Evolutionary conservation across 306 rosid species (phyloP), one percentile per base, ranked within the genome.

Genomic region (Quercus engelmannii): DNA sequence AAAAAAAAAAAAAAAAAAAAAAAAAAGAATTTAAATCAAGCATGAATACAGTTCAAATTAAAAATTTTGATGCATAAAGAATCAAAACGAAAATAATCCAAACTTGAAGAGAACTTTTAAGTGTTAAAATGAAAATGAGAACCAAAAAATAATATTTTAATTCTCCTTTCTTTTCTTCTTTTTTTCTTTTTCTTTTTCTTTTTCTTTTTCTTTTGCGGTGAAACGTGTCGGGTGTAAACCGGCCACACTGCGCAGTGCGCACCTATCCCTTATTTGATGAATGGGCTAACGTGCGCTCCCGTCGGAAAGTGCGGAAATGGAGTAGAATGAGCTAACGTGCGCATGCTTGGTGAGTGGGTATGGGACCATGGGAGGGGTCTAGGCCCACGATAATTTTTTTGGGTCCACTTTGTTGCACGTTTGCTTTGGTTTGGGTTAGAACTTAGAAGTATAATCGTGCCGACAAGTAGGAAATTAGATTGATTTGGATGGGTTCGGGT

Each of bases 211-310:
- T 41, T 76, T 74, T 62, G 76, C 71, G 74, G 83, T 35, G 3
- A 69, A 71, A 61, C 1, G 67, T 77, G 82, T 73, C 81, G 79
- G 86, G 78, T 71, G 70, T 68, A 57, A 74, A 80, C 82, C 83
- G 73, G 88, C 83, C 86, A 51, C 84, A 68, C 59, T 73, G 18
- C 35, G 52, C n/a, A 67, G 52, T 78, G 38, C 71, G 52, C 81
- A 55, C 61, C 8, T 0, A 3, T 61, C 9, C 41, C 9, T 65
- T 69, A 15, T 1, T 63, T 64, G 28, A 31, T 75, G 9, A 71
- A 11, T 26, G 52, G 43, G 14, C 78, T 80, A 88, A 76, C 81
- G 63, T 85, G 75, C 79, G 79, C 86, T 76, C 83, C 77, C 55
- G 81, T 65, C 64, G 69, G 76, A n/a, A 56, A 77, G 38, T 30